Evolutionary conservation across 2,329 filamentous ascomycete species (phyloP), one percentile per base, ranked within the genome.

Genomic region (Rugonectria rugulosa): DNA sequence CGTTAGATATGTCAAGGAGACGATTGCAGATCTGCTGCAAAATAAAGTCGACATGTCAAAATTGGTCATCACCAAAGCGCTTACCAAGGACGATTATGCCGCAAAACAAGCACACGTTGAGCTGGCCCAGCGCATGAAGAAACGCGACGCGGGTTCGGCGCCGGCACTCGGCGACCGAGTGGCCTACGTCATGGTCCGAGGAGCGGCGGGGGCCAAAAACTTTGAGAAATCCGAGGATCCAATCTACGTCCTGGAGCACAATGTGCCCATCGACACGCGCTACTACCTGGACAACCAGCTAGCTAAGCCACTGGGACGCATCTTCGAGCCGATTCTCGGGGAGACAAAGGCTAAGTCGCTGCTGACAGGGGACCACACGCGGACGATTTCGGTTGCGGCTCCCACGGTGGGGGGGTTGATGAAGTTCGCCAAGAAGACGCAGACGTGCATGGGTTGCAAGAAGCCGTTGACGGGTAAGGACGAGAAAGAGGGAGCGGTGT

Each of bases 1-100:
- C 46, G 27, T 14, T 68, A 96, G 92, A 62, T 98, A 97, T 68
- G 95, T 99, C 75, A 98, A 97, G 75, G 87, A 95, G 60, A 97
- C 90, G 38, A 99, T 99, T 70, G 90, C 95, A 8, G 92, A 97
- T 71, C 83, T 99, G 15, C 80, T 99, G 32, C 95, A 98, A 71
- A 99, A 99, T 80, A 97, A 96, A 74, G 82, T 99, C 66, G 95
- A 99, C 77, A 96, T 99, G 91, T 97, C 94, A 31, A 98, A 99
- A 74, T 88, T 99, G 15, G 96, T 99, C 72, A 99, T 99, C 70
- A 99, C 95, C 23, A 99, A 99, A 76, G 95, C 95, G 0, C 82
- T 99, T 19, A 89, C 94, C 12, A 99, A 99, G 73, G 85, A 87
- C 36, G 89, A 91, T 70, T 99, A 99, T 73, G 86, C 88, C 10